Base-by-base conservation (phyloP, 495 filamentous ascomycete species). In the Parathielavia appendiculata region DNA sequence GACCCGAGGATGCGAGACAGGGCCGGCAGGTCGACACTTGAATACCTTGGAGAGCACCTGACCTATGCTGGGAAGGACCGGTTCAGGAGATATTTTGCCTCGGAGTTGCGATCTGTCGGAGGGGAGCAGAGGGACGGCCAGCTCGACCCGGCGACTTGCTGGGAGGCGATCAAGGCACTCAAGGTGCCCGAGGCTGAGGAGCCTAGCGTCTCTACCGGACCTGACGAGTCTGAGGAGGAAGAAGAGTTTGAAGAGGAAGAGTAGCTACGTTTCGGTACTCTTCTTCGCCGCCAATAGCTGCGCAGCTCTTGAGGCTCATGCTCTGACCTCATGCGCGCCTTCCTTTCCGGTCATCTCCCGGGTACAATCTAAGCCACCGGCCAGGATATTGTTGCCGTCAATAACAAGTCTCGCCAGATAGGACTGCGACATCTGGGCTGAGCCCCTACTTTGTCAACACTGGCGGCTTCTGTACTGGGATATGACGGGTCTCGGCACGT, bases 141-240 rank as follows among this genome's bases (percentile, higher is more conserved):
- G 1, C 36, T 30, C 36, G 50, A 41, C 20, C 23, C 47, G 14
- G n/a, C 17, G 20, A 46, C 34, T 17, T 58, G 56, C 47, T 51
- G 51, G 16, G 36, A 51, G 47, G 56, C 47, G 9, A 46, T 58
- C 14, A 35, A 20, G 47, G 56, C 47, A 3, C 56, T 58, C 22
- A 35, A 20, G 47, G 23, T 10, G 22, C 11, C 26, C 20, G n/a
- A 45, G 8, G 44, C 23, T 41, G 32, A 38, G 17, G 13, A 3
- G 6, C 26, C 26, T 30, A 2, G 26, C 26, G 26, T 30, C 3
- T 30, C 26, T 30, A 6, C 3, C 26, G 26, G 26, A 30, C 6
- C 26, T 30, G 26, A 23, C 23, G 23, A 16, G 46, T 32, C 1
- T 7, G 26, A 49, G 23, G 14, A 49, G 14, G 45, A 4, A 30